Base-by-base conservation (phyloP, 129 eudicot genomes). In the Logfia minima region DNA sequence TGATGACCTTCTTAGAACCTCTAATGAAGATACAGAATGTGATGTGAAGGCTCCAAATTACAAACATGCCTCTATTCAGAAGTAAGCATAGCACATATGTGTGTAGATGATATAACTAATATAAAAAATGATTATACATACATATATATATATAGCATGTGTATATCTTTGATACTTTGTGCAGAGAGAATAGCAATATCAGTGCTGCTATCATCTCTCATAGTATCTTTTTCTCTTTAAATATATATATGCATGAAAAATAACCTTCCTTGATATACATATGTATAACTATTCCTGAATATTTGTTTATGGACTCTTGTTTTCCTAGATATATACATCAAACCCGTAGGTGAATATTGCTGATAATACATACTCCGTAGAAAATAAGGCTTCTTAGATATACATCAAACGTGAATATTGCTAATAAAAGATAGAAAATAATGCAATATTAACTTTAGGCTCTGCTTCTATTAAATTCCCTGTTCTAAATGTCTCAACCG, bases 11-110 rank as follows among this genome's bases (percentile, higher is more conserved):
- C 41, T 39, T 70, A 37, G 35, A 56, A 52, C 70, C 63, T 77
- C 79, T 59, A 55, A 65, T 74, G 56, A 70, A 43, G 73, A 41
- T 66, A 79, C 80, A 77, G 37, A 75, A 79, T 63, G 62, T 70
- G 78, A 79, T 63, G 62, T 70, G 34, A 58, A 65, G 32, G 76
- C 29, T 7, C 10, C 43, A 7, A 51, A 3, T 66, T 34, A 65
- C 11, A 21, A 76, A 21, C 73, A 10, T 19, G 80, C 66, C 22
- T 66, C 2, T 76, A 55, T 8, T 0, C 31, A 64, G 80, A 65
- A 66, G 80, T 76, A 76, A 64, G 80, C 80, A 66, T 75, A 2
- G 18, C 39, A 16, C 24, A 0, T 24, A 64, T 39, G 8, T 59
- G 55, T 41, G 70, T 74, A 11, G 11, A 37, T 7, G 43, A 37